Conservation (phyloP, 169 alveolate species). For the Cardiosporidium cionae region DNA sequence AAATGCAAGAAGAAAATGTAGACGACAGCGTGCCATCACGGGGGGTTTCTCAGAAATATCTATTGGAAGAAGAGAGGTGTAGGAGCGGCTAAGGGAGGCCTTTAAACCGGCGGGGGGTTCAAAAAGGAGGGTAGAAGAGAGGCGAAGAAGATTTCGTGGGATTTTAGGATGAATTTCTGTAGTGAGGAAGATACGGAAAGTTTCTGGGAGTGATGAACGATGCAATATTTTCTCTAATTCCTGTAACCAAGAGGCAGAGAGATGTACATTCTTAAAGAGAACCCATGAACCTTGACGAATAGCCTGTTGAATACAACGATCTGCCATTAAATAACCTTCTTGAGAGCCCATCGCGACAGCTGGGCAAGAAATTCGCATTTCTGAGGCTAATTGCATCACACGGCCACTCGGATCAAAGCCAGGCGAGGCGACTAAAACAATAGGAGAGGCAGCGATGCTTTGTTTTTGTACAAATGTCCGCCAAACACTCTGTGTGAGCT, state of each 20-base stretch:
- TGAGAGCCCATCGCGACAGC: slow-evolving; percentile 95
- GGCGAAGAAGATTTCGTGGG: slow-evolving; percentile 84
- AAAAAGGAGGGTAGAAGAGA: slow-evolving; percentile 85
- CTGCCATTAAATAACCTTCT: slow-evolving; percentile 90
- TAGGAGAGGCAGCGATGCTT: slow-evolving; percentile 77
- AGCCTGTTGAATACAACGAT: slow-evolving; percentile 78
- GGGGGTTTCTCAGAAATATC: slow-evolving; percentile 32
- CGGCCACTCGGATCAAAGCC: slow-evolving; percentile 96
- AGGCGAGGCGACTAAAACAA: slow-evolving; percentile 87
- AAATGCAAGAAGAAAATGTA: slow-evolving; percentile 89
- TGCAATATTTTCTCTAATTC: slow-evolving; percentile 87
- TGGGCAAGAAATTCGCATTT: slow-evolving; percentile 61
- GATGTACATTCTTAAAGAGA: slow-evolving; percentile 91
- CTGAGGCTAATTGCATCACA: slow-evolving; percentile 67
- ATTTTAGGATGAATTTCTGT: slow-evolving; percentile 88
- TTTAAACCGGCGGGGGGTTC: slow-evolving; percentile 96
- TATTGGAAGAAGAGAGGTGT: slow-evolving; percentile 48
- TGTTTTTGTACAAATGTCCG: slow-evolving; percentile 74
- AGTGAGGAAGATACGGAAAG: slow-evolving; percentile 90
- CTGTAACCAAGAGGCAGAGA: slow-evolving; percentile 89
- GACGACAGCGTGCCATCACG: slow-evolving; percentile 73
- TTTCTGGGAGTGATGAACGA: slow-evolving; percentile 64
- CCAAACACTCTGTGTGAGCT: slow-evolving; percentile 63
- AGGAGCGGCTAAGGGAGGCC: slow-evolving; percentile 75
- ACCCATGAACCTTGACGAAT: slow-evolving; percentile 93